phyloP scores from a whole-genome alignment of 495 filamentous ascomycete genomes.

The Podospora pseudoanserina region DNA sequence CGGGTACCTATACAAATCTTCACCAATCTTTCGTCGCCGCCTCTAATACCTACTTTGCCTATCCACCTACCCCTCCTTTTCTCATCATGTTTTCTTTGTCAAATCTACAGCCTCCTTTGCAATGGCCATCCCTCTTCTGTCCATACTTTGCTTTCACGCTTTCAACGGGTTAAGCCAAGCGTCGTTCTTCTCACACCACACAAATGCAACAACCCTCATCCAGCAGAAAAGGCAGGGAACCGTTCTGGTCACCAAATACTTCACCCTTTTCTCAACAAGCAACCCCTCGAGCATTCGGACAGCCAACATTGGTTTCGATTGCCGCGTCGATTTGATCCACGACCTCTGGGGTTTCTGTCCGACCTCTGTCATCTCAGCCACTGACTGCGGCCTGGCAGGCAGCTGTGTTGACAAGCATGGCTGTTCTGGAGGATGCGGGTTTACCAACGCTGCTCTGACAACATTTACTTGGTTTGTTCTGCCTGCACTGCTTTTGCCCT shows the following conservation, averaged over 20 bases:
- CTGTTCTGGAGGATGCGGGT: conserved; percentile 19
- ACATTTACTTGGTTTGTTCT: conserved; percentile 25
- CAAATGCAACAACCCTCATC: background rate
- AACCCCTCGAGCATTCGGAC: conserved; percentile 13
- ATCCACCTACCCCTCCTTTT: too few species aligned
- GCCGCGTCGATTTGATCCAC: conserved; percentile 19
- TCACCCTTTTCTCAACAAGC: conserved; percentile 12
- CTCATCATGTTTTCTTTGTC: too few species aligned
- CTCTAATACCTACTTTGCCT: too few species aligned
- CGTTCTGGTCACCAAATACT: conserved; percentile 11
- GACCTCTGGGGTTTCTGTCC: conserved; percentile 27
- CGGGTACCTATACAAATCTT: too few species aligned
- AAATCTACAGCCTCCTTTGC: too few species aligned
- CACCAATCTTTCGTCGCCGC: too few species aligned
- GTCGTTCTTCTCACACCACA: background rate
- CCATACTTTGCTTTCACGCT: background rate
- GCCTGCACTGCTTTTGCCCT: background rate
- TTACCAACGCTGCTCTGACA: conserved; percentile 5
- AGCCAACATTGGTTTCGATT: conserved; percentile 22
- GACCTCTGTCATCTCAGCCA: conserved; percentile 8
- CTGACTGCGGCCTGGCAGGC: conserved; percentile 24
- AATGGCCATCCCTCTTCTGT: background rate
- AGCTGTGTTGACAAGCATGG: conserved; percentile 22
- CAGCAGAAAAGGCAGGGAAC: conserved; percentile 7
- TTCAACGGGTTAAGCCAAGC: background rate